Percentiles rank a stretch among this genome's conserved stretches.
These are phyloP conservation scores for Wickerhamomyces chaumierensis DNA, from an alignment of 805 yeast species.

Conservation along the genomic window DNA sequence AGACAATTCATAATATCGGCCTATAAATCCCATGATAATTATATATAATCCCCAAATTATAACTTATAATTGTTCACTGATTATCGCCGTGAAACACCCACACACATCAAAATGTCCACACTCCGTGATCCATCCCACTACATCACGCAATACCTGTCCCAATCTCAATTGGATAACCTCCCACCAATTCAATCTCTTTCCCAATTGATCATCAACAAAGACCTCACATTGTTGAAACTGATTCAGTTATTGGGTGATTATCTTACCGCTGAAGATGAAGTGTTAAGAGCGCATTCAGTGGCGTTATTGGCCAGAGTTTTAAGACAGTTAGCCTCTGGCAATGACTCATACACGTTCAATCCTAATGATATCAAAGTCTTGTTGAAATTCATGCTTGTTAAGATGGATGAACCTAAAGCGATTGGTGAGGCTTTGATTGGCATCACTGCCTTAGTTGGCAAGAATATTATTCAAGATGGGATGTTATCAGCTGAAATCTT, in stretches of 20 bases:
- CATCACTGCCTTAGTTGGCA: slow-evolving; percentile 42
- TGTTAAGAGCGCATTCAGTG: slow-evolving; percentile 38
- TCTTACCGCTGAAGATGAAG: slow-evolving; percentile 48
- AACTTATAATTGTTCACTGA: no score
- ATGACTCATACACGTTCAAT: slow-evolving; percentile 16
- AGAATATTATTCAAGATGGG: slow-evolving; percentile 30
- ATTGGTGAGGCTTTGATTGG: slow-evolving; percentile 43
- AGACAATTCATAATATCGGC: no score
- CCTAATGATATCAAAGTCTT: slow-evolving; percentile 29
- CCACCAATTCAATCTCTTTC: not conserved
- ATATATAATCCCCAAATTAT: no score
- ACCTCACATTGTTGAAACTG: slow-evolving; percentile 34
- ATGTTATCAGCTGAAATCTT: slow-evolving; percentile 24
- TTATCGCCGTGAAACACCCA: no score
- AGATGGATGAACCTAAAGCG: slow-evolving; percentile 55
- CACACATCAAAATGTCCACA: no score
- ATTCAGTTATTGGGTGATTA: slow-evolving; percentile 50
- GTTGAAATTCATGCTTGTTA: slow-evolving; percentile 45
- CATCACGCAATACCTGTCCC: slow-evolving; percentile 1
- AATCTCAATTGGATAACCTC: not conserved
- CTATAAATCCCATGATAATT: no score
- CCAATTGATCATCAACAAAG: not conserved
- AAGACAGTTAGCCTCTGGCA: slow-evolving; percentile 13
- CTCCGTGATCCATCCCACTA: not conserved
- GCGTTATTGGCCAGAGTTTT: slow-evolving; percentile 30